Conservation (phyloP, 768 basidiomycete genomes). For the Tylopilus intermedius region DNA sequence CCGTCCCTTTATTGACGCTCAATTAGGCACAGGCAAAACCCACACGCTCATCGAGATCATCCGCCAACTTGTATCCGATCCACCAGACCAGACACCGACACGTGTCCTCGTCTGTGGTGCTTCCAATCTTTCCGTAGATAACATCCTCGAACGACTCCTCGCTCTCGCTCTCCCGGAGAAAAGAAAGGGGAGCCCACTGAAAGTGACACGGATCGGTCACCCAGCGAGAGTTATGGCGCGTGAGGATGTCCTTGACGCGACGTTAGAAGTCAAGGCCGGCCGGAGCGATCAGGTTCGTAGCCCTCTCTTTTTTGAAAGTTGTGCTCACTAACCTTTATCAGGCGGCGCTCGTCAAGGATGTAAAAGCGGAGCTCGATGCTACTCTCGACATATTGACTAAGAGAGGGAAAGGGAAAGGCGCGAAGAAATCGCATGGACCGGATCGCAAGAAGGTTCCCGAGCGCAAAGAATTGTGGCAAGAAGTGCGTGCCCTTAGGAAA, state of each 20-base stretch:
- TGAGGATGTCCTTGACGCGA: slow-evolving; percentile 60
- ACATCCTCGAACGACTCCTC: slow-evolving; percentile 83
- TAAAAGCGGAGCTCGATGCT: slow-evolving; percentile 79
- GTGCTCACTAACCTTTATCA: slow-evolving; percentile 28
- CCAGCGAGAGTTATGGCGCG: slow-evolving; percentile 86
- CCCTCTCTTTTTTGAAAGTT: background rate
- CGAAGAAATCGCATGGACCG: slow-evolving; percentile 58
- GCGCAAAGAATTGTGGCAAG: slow-evolving; percentile 81
- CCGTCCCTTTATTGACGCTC: background rate
- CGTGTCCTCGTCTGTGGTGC: slow-evolving; percentile 88
- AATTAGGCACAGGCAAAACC: slow-evolving; percentile 85
- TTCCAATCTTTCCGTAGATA: slow-evolving; percentile 93
- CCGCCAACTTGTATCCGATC: slow-evolving; percentile 63
- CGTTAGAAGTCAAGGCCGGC: slow-evolving; percentile 67
- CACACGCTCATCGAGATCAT: slow-evolving; percentile 93
- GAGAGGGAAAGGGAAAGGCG: slow-evolving; percentile 70
- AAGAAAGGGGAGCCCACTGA: slow-evolving; percentile 40
- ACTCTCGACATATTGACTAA: slow-evolving; percentile 63
- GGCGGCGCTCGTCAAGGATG: slow-evolving; percentile 81
- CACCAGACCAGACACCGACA: slow-evolving; percentile 40
- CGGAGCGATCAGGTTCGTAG: slow-evolving; percentile 59
- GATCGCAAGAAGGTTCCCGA: slow-evolving; percentile 35
- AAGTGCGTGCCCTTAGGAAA: slow-evolving; percentile 80
- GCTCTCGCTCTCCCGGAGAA: slow-evolving; percentile 51
- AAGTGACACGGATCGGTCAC: slow-evolving; percentile 87